phyloP scores from a whole-genome alignment of 768 basidiomycete genomes.

The Imleria badia region DNA sequence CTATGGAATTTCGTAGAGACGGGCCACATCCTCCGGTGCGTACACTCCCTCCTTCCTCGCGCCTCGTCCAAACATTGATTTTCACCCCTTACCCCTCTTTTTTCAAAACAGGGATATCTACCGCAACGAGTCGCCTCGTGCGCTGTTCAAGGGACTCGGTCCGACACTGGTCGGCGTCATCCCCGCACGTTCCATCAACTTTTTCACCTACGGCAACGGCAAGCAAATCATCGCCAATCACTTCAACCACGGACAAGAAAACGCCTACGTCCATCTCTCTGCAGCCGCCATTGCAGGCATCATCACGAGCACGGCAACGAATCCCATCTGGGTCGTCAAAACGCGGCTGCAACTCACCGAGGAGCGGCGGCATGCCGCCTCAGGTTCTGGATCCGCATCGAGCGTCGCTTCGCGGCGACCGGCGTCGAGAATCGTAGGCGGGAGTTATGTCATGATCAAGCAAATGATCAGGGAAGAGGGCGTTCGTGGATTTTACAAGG shows the following conservation, averaged over 20 bases:
- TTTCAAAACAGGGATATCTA: slow-evolving; percentile 74
- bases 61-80: neutral
- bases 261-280: slow-evolving; percentile 77
- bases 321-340: slow-evolving; percentile 99
- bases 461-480: slow-evolving; percentile 83
- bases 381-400: neutral
- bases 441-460: slow-evolving; percentile 61
- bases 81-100: neutral
- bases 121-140: slow-evolving; percentile 80
- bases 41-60: neutral
- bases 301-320: slow-evolving; percentile 85
- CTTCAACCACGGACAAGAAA: slow-evolving; percentile 78
- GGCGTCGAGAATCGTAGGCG: slow-evolving; percentile 40
- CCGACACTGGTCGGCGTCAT: slow-evolving; percentile 94
- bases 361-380: slow-evolving; percentile 19
- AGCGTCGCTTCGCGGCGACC: neutral
- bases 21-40: slow-evolving; percentile 79
- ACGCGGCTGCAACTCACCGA: slow-evolving; percentile 83
- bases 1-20: slow-evolving; percentile 97
- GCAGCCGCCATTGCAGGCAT: slow-evolving; percentile 89
- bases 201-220: slow-evolving; percentile 96
- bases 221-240: slow-evolving; percentile 84
- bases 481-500: slow-evolving; percentile 88
- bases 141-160: slow-evolving; percentile 92
- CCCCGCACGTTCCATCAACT: slow-evolving; percentile 95